Percentiles rank a stretch among this genome's conserved stretches.
Conservation (phyloP, 441 rosid genomes). For the Erysimum pusillum region DNA sequence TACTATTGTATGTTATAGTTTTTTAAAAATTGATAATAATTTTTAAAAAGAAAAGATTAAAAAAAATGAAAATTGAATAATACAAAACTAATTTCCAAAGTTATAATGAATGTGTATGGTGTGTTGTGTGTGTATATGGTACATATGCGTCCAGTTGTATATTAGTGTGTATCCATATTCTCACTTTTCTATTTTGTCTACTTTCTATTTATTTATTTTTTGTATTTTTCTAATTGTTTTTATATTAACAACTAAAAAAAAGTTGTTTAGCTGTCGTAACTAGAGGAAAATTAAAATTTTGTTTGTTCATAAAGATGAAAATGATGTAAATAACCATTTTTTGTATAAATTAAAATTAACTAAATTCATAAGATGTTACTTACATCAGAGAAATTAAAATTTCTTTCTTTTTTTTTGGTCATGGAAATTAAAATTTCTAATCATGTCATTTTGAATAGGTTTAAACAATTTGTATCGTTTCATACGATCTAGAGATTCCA, state of each 20-base stretch:
- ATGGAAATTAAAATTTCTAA: not conserved
- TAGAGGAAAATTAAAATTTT: not conserved
- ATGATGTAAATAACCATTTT: not conserved
- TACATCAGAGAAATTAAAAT: too few relatives aligned
- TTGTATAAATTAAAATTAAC: not conserved
- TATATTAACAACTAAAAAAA: not conserved
- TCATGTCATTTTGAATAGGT: not conserved
- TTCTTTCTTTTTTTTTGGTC: too few relatives aligned
- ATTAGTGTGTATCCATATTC: constrained; percentile 21
- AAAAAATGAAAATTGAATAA: not conserved
- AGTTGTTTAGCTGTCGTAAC: constrained; percentile 9
- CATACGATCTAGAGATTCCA: not conserved
- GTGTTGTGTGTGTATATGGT: not conserved
- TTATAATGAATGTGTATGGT: not conserved
- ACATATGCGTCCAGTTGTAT: not conserved
- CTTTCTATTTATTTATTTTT: not conserved
- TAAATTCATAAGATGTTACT: not conserved
- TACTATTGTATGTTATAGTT: not conserved
- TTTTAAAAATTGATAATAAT: too few relatives aligned
- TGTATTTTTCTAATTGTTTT: not conserved
- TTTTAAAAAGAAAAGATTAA: not conserved
- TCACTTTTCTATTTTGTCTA: not conserved
- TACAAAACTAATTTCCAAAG: not conserved
- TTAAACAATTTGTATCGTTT: not conserved
- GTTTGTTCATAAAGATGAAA: not conserved